Evolutionary conservation across 1,284 basidiomycete genomes (phyloP).

Genomic region (Fereydounia khargensis): DNA sequence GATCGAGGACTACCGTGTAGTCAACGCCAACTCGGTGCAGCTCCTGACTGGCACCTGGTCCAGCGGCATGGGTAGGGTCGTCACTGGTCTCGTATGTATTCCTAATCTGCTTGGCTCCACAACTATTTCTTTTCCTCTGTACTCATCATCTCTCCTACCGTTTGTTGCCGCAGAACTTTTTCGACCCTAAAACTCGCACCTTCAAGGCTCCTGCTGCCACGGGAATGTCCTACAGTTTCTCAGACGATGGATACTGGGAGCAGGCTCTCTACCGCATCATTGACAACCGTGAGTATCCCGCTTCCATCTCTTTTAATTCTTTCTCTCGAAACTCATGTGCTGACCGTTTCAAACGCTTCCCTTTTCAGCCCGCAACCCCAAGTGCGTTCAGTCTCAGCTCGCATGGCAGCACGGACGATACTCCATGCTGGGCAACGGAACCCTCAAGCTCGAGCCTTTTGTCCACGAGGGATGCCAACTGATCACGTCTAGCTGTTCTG

Average conservation of each 20-base stretch:
- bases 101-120: background rate
- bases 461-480: constrained; percentile 42
- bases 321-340: background rate
- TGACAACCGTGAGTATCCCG: constrained; percentile 28
- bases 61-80: constrained; percentile 40
- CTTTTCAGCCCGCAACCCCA: constrained; percentile 24
- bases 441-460: constrained; percentile 39
- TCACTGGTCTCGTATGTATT: constrained; percentile 43
- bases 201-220: constrained; percentile 45
- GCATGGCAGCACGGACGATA: constrained; percentile 56
- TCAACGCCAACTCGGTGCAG: no score
- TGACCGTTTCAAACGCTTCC: background rate
- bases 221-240: constrained; percentile 52
- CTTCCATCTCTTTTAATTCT: background rate
- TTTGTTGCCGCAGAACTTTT: no score
- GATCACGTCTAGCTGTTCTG: constrained; percentile 14
- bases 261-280: constrained; percentile 44
- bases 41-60: constrained; percentile 50
- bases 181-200: constrained; percentile 46
- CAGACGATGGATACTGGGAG: constrained; percentile 51
- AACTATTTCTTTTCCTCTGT: no score
- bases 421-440: constrained; percentile 26
- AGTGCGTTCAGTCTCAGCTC: constrained; percentile 51
- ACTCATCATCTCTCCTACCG: no score
- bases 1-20: no score